These are phyloP conservation scores for Fraxinus albicans DNA, from an alignment of 305 asterid genomes.

Conservation along the genomic window DNA sequence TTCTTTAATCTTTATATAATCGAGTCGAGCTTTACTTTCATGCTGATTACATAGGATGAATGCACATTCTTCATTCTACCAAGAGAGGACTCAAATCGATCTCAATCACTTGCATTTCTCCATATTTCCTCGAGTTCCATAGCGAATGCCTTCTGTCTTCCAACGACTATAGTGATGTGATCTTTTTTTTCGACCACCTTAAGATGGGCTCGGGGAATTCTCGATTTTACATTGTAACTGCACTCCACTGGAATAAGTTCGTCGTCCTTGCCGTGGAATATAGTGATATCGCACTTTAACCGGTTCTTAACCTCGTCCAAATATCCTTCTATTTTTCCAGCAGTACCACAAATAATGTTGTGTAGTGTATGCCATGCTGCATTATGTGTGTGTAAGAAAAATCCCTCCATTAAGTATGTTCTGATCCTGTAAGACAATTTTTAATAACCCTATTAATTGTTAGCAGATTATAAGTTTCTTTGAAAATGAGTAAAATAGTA, in stretches of 20 bases:
- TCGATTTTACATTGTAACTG: slow-evolving; percentile 62
- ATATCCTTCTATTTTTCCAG: slow-evolving; percentile 69
- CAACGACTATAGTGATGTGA: slow-evolving; percentile 92
- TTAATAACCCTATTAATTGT: neutral
- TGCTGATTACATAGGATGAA: neutral
- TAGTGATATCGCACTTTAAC: slow-evolving; percentile 58
- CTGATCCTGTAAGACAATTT: slow-evolving; percentile 45
- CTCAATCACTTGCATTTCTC: slow-evolving; percentile 43
- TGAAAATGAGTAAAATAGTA: neutral
- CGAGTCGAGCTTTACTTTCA: slow-evolving; percentile 14
- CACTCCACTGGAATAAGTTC: slow-evolving; percentile 89
- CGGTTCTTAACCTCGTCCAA: slow-evolving; percentile 53
- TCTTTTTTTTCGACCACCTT: slow-evolving; percentile 75
- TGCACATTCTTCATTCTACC: neutral
- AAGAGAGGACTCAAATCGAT: neutral
- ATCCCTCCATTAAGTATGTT: slow-evolving; percentile 86
- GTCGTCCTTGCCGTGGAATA: slow-evolving; percentile 75
- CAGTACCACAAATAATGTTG: slow-evolving; percentile 93
- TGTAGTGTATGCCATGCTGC: slow-evolving; percentile 98
- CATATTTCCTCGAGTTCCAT: slow-evolving; percentile 86
- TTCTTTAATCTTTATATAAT: slow-evolving; percentile 19
- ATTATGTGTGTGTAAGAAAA: slow-evolving; percentile 88
- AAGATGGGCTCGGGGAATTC: slow-evolving; percentile 70
- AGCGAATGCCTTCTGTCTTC: slow-evolving; percentile 78
- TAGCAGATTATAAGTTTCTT: neutral